Base-by-base conservation (phyloP, 768 basidiomycete genomes). In the Leccinum variicolor region DNA sequence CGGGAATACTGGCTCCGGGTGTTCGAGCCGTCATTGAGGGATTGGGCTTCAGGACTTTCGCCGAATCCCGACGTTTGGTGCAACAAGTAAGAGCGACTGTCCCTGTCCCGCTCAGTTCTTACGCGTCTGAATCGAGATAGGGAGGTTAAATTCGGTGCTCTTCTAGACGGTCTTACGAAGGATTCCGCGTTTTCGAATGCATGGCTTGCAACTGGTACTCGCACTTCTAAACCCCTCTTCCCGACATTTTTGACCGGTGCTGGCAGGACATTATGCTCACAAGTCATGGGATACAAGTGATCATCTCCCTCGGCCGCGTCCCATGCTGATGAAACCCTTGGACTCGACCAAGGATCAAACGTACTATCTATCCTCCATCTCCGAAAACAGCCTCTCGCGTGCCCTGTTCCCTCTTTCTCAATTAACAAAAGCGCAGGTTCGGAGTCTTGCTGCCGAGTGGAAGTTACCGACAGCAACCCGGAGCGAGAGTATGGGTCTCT, bases 31-130 rank as follows among this genome's bases (percentile, higher is more conserved):
- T 84, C 92, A 3, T 68, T 98, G 39, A 76, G 76, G 47, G 75
- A 79, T 28, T 97, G 94, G 94, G 83, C 89, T 66, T 61, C 71
- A 3, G 95, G 95, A 1, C 69, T 79, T 10, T 96, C 92, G 1
- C 95, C 95, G 0, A 98, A 97, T 73, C 94, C 95, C 0, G 95
- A 98, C 67, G 85, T 98, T 1, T 85, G 84, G 80, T 98, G 95
- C 68, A 98, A 98, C 74, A 84, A 76, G 92, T 90, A 51, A 56
- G 21, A 3, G 23, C 4, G 31, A 15, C 17, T n/a, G 23, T 8
- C 21, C 36, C 5, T 19, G 3, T n/a, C 6, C 31, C 15, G 2
- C 3, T 15, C 33, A 13, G 13, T 53, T 25, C 49, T 49, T 28
- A 11, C 28, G 10, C 21, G 14, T n/a, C 17, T 10, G 14, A 9